phyloP scores from a whole-genome alignment of 441 rosid species.

The Aleurites moluccanus region DNA sequence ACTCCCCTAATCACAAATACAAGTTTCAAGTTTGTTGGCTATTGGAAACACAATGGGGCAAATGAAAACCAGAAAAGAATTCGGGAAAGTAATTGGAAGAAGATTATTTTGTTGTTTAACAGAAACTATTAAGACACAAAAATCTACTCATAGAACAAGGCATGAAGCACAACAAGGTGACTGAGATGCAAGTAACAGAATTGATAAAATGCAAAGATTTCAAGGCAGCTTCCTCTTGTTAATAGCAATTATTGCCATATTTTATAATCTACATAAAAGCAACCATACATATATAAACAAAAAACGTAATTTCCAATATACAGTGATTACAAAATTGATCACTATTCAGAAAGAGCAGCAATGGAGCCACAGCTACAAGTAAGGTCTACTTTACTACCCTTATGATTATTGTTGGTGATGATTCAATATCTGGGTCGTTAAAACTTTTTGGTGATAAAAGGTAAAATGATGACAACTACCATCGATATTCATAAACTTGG shows the following conservation, averaged over 20 bases:
- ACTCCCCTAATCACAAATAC: constrained; percentile 43
- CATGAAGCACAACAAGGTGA: neutral
- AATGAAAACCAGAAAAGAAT: neutral
- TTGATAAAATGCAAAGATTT: neutral
- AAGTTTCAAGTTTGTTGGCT: neutral
- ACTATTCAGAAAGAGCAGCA: neutral
- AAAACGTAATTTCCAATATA: neutral
- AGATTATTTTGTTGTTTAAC: neutral
- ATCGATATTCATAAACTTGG: neutral
- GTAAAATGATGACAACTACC: neutral
- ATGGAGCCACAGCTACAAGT: neutral
- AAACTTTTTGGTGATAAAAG: neutral
- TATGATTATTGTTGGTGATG: neutral
- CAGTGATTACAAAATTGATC: neutral
- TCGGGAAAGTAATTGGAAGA: neutral
- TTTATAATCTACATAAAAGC: neutral
- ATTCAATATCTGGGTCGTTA: neutral
- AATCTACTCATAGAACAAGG: neutral
- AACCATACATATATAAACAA: neutral
- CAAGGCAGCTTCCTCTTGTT: neutral
- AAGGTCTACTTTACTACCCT: neutral
- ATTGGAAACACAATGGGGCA: neutral
- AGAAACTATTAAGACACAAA: neutral
- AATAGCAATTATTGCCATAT: neutral
- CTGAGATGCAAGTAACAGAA: neutral